Percentiles rank a stretch among this genome's conserved stretches.
These are phyloP conservation scores for Nothophoma quercina DNA, from an alignment of 2,329 filamentous ascomycete genomes.

Conservation along the genomic window DNA sequence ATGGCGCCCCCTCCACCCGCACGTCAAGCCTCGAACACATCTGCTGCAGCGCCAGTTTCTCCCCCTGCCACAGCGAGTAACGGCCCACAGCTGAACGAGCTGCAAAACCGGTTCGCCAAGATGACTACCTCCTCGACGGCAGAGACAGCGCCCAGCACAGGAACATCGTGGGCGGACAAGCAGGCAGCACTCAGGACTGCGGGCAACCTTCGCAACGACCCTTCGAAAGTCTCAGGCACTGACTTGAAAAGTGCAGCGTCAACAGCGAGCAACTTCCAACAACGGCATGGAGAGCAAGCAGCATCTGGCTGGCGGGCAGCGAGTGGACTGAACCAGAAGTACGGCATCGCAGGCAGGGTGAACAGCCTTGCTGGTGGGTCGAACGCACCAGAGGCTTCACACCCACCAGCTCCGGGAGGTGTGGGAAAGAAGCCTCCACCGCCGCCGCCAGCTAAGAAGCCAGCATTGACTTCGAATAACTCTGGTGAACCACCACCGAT, in stretches of 20 bases:
- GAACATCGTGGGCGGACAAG: slow-evolving; percentile 70
- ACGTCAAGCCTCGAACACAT: slow-evolving; percentile 35
- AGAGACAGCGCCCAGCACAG: slow-evolving; percentile 50
- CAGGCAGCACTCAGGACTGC: slow-evolving; percentile 69
- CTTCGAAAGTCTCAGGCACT: slow-evolving; percentile 66
- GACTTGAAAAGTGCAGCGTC: slow-evolving; percentile 66
- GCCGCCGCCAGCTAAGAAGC: slow-evolving; percentile 63
- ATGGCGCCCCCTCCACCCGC: slow-evolving; percentile 37
- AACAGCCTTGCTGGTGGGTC: slow-evolving; percentile 50
- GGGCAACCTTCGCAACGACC: slow-evolving; percentile 65
- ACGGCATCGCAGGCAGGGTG: slow-evolving; percentile 61
- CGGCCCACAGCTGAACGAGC: slow-evolving; percentile 64
- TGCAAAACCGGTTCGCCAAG: slow-evolving; percentile 70
- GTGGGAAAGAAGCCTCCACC: slow-evolving; percentile 64
- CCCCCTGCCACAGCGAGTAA: slow-evolving; percentile 26
- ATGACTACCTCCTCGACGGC: slow-evolving; percentile 47
- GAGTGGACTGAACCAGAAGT: slow-evolving; percentile 67
- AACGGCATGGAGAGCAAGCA: slow-evolving; percentile 74
- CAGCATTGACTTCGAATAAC: slow-evolving; percentile 51
- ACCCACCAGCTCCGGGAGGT: slow-evolving; percentile 40
- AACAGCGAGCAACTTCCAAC: slow-evolving; percentile 73
- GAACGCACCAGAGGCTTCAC: slow-evolving; percentile 31
- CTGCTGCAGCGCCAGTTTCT: slow-evolving; percentile 30
- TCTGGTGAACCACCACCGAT: slow-evolving; percentile 61
- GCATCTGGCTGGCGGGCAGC: slow-evolving; percentile 66